Evolutionary conservation across 2,329 filamentous ascomycete species (phyloP).

Genomic region (Fusarium clavum): DNA sequence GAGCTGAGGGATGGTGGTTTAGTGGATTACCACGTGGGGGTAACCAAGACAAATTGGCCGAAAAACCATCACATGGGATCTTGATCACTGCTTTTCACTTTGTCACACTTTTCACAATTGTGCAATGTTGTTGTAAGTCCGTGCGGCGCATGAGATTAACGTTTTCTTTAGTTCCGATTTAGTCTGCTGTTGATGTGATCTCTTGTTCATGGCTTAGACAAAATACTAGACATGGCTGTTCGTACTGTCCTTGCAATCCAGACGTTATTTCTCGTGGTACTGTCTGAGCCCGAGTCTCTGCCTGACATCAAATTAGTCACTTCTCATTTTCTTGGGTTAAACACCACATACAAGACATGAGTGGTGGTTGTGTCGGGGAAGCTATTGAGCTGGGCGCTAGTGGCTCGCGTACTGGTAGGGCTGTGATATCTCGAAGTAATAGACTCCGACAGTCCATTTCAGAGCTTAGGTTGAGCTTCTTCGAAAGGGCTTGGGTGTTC

Average conservation of each 20-base stretch:
- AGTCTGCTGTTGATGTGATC: no score
- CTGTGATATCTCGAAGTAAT: slow-evolving; percentile 41
- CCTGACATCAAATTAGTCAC: background rate
- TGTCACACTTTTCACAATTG: slow-evolving; percentile 28
- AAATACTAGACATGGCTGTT: slow-evolving; percentile 45
- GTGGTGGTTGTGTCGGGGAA: slow-evolving; percentile 11
- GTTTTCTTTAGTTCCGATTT: background rate
- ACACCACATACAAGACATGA: slow-evolving; percentile 24
- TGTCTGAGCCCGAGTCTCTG: slow-evolving; percentile 1
- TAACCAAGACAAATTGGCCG: slow-evolving; percentile 16
- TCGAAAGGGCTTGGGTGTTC: background rate
- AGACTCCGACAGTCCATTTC: slow-evolving; percentile 45
- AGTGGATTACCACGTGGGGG: slow-evolving; percentile 39
- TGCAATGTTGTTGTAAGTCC: background rate
- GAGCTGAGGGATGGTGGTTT: background rate
- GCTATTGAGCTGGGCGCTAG: slow-evolving; percentile 1
- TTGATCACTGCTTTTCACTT: slow-evolving; percentile 44
- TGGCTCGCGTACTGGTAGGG: slow-evolving; percentile 45
- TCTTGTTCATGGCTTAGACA: slow-evolving; percentile 34
- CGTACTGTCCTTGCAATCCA: slow-evolving; percentile 50
- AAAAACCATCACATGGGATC: slow-evolving; percentile 7
- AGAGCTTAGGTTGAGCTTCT: slow-evolving; percentile 34
- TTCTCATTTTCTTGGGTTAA: fast-evolving
- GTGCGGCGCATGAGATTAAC: background rate
- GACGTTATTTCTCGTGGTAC: slow-evolving; percentile 44